Evolutionary conservation across 257 asterid genomes (phyloP).

Genomic region (Misopates orontium): DNA sequence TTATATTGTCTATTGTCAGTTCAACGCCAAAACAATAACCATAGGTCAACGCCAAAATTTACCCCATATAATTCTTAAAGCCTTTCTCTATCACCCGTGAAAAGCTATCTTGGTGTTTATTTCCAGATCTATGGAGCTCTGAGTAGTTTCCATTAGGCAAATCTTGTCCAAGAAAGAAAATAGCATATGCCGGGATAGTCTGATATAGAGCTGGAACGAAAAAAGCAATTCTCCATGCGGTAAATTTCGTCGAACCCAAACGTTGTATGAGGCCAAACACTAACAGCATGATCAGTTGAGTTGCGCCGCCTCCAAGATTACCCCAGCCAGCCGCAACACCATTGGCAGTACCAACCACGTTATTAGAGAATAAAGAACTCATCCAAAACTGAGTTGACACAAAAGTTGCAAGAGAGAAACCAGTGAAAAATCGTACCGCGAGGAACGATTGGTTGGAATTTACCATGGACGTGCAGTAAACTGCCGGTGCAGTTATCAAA

Average conservation of each 20-base stretch:
- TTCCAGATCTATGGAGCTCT: slow-evolving; percentile 61
- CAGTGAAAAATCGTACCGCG: slow-evolving; percentile 65
- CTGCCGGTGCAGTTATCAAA: slow-evolving; percentile 76
- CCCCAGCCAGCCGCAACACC: slow-evolving; percentile 96
- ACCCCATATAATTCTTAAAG: slow-evolving; percentile 62
- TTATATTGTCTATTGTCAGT: slow-evolving; percentile 70
- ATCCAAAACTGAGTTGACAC: slow-evolving; percentile 94
- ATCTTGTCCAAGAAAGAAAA: slow-evolving; percentile 80
- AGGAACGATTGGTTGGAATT: slow-evolving; percentile 55
- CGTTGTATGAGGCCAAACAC: slow-evolving; percentile 46
- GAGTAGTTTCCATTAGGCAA: slow-evolving; percentile 77
- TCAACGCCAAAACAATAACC: slow-evolving; percentile 92
- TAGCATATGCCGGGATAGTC: slow-evolving; percentile 55
- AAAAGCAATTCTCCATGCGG: slow-evolving; percentile 82
- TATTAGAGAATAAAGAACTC: slow-evolving; percentile 71
- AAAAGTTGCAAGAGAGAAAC: slow-evolving; percentile 77
- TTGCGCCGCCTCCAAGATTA: slow-evolving; percentile 86
- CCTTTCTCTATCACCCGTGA: slow-evolving; percentile 42
- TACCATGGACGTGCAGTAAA: slow-evolving; percentile 49
- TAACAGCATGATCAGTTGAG: slow-evolving; percentile 85
- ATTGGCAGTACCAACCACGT: slow-evolving; percentile 78
- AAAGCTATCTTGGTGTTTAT: slow-evolving; percentile 60
- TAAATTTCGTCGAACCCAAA: slow-evolving; percentile 55
- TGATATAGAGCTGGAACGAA: slow-evolving; percentile 77
- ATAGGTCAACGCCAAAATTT: slow-evolving; percentile 78